Evolutionary conservation across 495 filamentous ascomycete genomes (phyloP).

Genomic region (Xylaria castorea): DNA sequence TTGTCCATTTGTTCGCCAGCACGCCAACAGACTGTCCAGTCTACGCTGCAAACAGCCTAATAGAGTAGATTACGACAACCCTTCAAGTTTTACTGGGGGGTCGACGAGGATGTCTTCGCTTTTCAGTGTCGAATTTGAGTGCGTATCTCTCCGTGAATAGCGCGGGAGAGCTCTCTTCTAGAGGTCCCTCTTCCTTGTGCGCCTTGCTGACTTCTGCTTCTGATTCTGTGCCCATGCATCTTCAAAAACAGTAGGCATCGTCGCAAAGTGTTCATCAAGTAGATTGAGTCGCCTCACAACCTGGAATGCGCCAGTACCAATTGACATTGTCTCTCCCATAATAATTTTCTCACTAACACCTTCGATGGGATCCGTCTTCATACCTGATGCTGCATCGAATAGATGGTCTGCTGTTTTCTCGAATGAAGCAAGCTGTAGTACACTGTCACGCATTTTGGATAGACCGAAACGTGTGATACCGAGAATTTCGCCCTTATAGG

Average conservation of each 20-base stretch:
- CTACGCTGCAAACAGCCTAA: background rate
- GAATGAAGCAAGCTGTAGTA: conserved; percentile 93
- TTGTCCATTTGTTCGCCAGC: background rate
- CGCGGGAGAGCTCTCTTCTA: conserved; percentile 4
- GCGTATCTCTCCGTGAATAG: background rate
- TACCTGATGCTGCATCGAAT: conserved; percentile 90
- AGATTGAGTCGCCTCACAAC: conserved; percentile 79
- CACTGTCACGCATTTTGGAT: conserved; percentile 94
- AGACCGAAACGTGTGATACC: conserved; percentile 97
- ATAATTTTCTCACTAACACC: conserved; percentile 98
- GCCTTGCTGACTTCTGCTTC: conserved; percentile 22
- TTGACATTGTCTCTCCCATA: conserved; percentile 89
- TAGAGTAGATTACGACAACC: background rate
- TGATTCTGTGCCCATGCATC: conserved; percentile 66
- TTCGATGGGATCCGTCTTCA: conserved; percentile 87
- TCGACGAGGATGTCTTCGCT: background rate
- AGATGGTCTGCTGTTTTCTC: conserved; percentile 98
- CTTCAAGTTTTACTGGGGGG: background rate
- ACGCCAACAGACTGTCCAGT: background rate
- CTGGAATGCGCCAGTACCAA: conserved; percentile 92
- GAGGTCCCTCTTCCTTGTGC: conserved; percentile 6
- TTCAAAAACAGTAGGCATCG: conserved; percentile 77
- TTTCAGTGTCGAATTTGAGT: background rate
- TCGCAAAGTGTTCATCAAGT: conserved; percentile 64
- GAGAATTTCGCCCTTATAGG: conserved; percentile 96